These are phyloP conservation scores for Nakazawaea wyomingensis DNA, from an alignment of 805 yeast species.

Conservation along the genomic window DNA sequence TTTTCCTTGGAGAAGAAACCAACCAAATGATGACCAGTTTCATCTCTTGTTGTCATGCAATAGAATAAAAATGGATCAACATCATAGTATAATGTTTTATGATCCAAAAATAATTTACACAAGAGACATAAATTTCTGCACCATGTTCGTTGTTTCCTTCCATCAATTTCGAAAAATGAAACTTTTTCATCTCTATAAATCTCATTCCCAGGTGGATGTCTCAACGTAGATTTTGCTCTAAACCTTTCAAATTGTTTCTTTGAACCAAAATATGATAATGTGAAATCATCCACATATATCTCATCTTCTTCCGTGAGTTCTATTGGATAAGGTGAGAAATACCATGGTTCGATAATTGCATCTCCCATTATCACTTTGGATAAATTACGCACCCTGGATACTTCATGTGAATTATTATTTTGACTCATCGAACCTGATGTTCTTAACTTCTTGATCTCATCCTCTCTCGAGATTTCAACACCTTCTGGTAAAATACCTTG, in stretches of 20 bases:
- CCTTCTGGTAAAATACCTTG: slow-evolving; percentile 66
- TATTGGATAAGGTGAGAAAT: slow-evolving; percentile 93
- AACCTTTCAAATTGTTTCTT: slow-evolving; percentile 89
- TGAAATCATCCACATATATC: slow-evolving; percentile 86
- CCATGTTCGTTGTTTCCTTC: slow-evolving; percentile 94
- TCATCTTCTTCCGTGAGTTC: slow-evolving; percentile 91
- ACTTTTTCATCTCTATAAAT: slow-evolving; percentile 90
- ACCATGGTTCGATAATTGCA: slow-evolving; percentile 96
- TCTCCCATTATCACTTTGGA: slow-evolving; percentile 78
- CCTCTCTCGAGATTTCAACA: slow-evolving; percentile 78
- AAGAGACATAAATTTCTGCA: slow-evolving; percentile 90
- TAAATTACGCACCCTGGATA: slow-evolving; percentile 85
- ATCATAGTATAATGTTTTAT: slow-evolving; percentile 93
- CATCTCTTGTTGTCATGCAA: slow-evolving; percentile 89
- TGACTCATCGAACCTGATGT: slow-evolving; percentile 99
- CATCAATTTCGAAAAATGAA: slow-evolving; percentile 96
- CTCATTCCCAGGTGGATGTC: slow-evolving; percentile 98
- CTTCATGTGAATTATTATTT: slow-evolving; percentile 66
- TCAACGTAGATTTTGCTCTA: slow-evolving; percentile 77
- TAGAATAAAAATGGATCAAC: slow-evolving; percentile 97
- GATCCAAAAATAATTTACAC: slow-evolving; percentile 89
- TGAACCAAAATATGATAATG: slow-evolving; percentile 84
- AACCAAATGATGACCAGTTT: slow-evolving; percentile 89
- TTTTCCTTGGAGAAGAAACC: slow-evolving; percentile 97
- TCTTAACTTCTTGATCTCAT: slow-evolving; percentile 85